Evolutionary conservation across 2,329 filamentous ascomycete genomes (phyloP), one percentile per base, ranked within the genome.

Genomic region (Talaromyces amestolkiae): DNA sequence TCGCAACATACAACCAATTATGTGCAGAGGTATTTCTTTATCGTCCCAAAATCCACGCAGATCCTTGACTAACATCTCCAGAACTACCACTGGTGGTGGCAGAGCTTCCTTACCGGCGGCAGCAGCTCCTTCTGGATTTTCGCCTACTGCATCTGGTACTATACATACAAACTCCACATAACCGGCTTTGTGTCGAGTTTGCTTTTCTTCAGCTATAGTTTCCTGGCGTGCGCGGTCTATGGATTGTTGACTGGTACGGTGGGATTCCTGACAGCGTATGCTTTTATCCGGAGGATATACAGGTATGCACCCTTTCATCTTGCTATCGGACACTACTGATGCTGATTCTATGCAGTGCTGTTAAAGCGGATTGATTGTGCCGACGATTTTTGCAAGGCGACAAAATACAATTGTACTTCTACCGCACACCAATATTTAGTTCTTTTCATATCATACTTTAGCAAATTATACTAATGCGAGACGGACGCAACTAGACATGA

Each of bases 41-140:
- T 8, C 1, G n/a, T 22, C n/a, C 4, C 11, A 31, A 7, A 24
- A 13, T 56, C 5, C 2, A 6, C 0, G n/a, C 4, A 13, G 5
- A 13, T 22, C n/a, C 19, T 3, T 8, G 19, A 35, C 58, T 49
- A 47, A 43, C 49, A 24, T 51, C 1, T 65, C 27, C 54, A 87
- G 84, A 93, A 96, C 77, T 90, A 95, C 78, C 86, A 92, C 75
- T 96, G 92, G 92, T 95, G 91, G 91, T 96, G 92, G 92, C 90
- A 91, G 76, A 92, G 90, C 61, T 95, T 96, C 80, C 79, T 91
- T 58, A 86, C 93, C 9, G 92, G 92, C 53, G 90, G 89, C 58
- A 87, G 89, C 70, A 92, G 89, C 70, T 86, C 90, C 7, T 77
- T 92, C 67, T 96, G 92, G 91, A 86, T 96, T 43, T 95, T 94